Conservation (phyloP, 2,329 filamentous ascomycete species). For the Pseudocercospora musae region DNA sequence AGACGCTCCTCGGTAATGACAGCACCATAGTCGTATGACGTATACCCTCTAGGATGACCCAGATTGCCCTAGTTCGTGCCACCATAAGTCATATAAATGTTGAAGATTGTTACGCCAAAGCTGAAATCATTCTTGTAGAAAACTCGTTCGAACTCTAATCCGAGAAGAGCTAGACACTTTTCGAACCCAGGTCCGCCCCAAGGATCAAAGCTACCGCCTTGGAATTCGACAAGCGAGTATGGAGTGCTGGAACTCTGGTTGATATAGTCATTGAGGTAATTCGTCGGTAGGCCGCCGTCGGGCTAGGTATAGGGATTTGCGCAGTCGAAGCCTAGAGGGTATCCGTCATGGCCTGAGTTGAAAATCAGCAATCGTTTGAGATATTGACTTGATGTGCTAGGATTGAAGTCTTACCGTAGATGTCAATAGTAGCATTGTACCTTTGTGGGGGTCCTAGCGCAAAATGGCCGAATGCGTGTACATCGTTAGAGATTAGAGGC, state of each 20-base stretch:
- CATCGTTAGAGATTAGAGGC: slow-evolving; percentile 74
- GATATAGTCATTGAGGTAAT: slow-evolving; percentile 54
- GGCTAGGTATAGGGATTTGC: slow-evolving; percentile 63
- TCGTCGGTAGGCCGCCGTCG: slow-evolving; percentile 52
- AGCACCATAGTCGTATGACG: slow-evolving; percentile 60
- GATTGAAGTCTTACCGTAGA: slow-evolving; percentile 48
- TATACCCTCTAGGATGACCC: slow-evolving; percentile 61
- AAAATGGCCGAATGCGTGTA: slow-evolving; percentile 57
- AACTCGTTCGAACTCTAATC: slow-evolving; percentile 71
- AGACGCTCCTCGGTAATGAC: slow-evolving; percentile 67
- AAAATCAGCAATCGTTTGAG: slow-evolving; percentile 29
- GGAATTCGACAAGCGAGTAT: slow-evolving; percentile 59
- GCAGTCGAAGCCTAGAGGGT: slow-evolving; percentile 60
- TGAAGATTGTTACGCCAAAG: slow-evolving; percentile 62
- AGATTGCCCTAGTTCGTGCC: slow-evolving; percentile 84
- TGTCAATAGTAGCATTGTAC: slow-evolving; percentile 54
- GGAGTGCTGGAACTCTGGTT: slow-evolving; percentile 63
- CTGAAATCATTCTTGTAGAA: slow-evolving; percentile 62
- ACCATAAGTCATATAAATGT: slow-evolving; percentile 74
- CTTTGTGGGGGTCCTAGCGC: slow-evolving; percentile 53
- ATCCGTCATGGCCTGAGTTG: slow-evolving; percentile 66
- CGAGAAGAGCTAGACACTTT: slow-evolving; percentile 62
- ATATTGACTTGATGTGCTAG: not conserved
- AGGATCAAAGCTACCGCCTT: slow-evolving; percentile 59
- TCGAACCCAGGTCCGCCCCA: slow-evolving; percentile 72